Conservation (phyloP, 2,329 filamentous ascomycete species). For the Xylariaceae sp. region DNA sequence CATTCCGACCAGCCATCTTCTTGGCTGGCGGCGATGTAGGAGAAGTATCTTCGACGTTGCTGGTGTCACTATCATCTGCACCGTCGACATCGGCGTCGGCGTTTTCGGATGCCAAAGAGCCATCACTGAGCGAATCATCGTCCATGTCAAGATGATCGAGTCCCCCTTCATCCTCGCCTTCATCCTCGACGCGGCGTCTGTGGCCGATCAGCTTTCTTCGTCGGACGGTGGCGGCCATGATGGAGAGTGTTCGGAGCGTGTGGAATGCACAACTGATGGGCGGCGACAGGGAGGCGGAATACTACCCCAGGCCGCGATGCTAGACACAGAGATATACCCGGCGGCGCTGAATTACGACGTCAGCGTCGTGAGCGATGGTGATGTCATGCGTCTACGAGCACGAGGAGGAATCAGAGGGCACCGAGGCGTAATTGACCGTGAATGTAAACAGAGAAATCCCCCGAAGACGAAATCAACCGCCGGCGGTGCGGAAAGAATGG, state of each 20-base stretch:
- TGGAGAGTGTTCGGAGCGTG: constrained; percentile 22
- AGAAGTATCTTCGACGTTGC: constrained; percentile 53
- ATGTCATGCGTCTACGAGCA: constrained; percentile 23
- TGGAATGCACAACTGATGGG: constrained; percentile 12
- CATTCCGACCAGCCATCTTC: constrained; percentile 26
- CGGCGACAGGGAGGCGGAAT: constrained; percentile 9
- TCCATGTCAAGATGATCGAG: constrained; percentile 53
- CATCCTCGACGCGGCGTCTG: constrained; percentile 63
- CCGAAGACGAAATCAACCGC: constrained; percentile 31
- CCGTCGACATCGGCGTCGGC: constrained; percentile 52
- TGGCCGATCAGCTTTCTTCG: constrained; percentile 63
- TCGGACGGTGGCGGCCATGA: constrained; percentile 48
- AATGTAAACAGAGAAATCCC: constrained; percentile 19
- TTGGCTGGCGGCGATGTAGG: constrained; percentile 39
- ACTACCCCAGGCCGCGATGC: constrained; percentile 1
- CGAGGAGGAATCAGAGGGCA: constrained; percentile 24
- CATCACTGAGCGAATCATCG: constrained; percentile 62
- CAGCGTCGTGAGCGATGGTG: constrained; percentile 28
- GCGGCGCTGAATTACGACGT: constrained; percentile 29
- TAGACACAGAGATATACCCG: constrained; percentile 10
- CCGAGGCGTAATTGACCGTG: constrained; percentile 18
- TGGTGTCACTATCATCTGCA: constrained; percentile 59
- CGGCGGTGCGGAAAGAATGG: constrained; percentile 27
- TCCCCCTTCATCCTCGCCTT: constrained; percentile 62
- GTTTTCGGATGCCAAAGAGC: constrained; percentile 58